Conservation (phyloP, 495 filamentous ascomycete genomes). For the Pyrenopolyporus hunteri region DNA sequence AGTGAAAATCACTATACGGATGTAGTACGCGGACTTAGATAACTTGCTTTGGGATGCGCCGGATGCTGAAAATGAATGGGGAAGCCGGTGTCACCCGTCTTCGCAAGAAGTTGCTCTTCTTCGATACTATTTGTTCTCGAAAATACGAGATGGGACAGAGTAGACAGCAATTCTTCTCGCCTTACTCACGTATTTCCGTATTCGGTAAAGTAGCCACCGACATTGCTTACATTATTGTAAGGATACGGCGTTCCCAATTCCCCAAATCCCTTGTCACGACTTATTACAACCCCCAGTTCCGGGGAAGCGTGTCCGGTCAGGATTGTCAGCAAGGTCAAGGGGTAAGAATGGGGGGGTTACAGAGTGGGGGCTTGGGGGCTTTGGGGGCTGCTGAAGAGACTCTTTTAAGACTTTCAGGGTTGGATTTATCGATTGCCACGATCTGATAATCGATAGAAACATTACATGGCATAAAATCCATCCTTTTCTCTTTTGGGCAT, state of each 20-base stretch:
- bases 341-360: conserved; percentile 3
- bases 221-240: conserved; percentile 12
- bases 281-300: conserved; percentile 32
- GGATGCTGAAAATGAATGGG: too few relatives aligned
- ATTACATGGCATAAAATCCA: too few relatives aligned
- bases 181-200: conserved; percentile 6
- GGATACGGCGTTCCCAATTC: neutral
- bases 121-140: too few relatives aligned
- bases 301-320: conserved; percentile 34
- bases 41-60: too few relatives aligned
- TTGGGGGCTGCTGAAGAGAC: neutral
- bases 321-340: conserved; percentile 36
- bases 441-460: conserved; percentile 30
- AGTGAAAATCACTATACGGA: too few relatives aligned
- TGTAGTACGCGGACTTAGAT: too few relatives aligned
- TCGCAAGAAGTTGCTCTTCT: too few relatives aligned
- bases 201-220: conserved; percentile 11
- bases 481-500: too few relatives aligned
- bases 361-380: conserved; percentile 13
- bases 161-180: neutral
- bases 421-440: conserved; percentile 33
- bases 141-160: neutral
- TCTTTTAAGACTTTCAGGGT: neutral
- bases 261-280: conserved; percentile 20
- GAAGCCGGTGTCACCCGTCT: too few relatives aligned